Base-by-base conservation (phyloP, 2,329 filamentous ascomycete species). In the Trichoderma sp. region DNA sequence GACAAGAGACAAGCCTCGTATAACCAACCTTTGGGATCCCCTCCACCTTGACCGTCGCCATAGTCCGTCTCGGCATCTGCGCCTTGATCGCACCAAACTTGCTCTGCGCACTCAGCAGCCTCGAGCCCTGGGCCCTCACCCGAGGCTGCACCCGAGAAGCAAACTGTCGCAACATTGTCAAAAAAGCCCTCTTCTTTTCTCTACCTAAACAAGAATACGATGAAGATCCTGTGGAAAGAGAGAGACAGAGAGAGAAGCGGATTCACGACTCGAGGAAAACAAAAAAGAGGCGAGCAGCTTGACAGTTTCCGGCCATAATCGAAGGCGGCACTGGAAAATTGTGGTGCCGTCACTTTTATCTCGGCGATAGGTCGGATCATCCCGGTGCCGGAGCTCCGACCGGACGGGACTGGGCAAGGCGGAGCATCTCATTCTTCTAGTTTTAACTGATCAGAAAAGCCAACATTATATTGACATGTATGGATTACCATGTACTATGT, bases 131-230 rank as follows among this genome's bases (percentile, higher is more conserved):
- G 15, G 76, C 76, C 71, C 75, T 74, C 28, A 73, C 76, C 75
- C 75, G 74, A 62, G 76, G 76, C 71, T 77, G 78, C 70, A 82
- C 71, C 73, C 79, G 76, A 68, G 81, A 70, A 71, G 78, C 77
- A 72, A 82, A 76, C 74, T 80, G 78, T 76, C 81, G 80, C 75
- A 82, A 76, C 81, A 83, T 83, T 70, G 18, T 66, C 18, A 6
- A 43, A 14, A 30, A n/a, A n/a, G 3, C 39, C 11, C 34, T 57
- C 32, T n/a, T 67, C 18, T 43, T 57, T 21, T n/a, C n/a, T 47
- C 26, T 30, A 32, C n/a, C 18, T n/a, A 43, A 43, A 28, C 28
- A 51, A 8, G 6, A 28, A 26, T 4, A 47, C 12, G 18, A 36
- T 9, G 3, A 34, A 24, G 5, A 32, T 30, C 24, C 3, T 11